Percentiles rank a stretch among this genome's conserved stretches.
These are phyloP conservation scores for Fusarium sp. DNA, from an alignment of 2,329 filamentous ascomycete species.

Conservation along the genomic window DNA sequence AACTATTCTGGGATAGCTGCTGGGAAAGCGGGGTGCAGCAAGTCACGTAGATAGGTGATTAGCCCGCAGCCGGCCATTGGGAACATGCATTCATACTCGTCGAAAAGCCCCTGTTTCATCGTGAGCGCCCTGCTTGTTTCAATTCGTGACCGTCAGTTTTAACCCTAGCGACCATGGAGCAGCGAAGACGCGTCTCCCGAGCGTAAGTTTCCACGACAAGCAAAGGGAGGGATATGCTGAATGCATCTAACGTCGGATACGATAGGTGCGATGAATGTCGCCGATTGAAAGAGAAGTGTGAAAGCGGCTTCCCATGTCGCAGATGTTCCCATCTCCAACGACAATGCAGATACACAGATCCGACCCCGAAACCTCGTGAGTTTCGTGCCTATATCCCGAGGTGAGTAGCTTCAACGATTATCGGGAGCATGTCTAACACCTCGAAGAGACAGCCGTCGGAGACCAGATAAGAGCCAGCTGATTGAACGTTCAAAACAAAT, in stretches of 20 bases:
- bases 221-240: neutral
- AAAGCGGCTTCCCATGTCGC: neutral
- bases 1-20: neutral
- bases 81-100: neutral
- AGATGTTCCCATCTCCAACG: neutral
- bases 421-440: neutral
- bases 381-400: slow-evolving; percentile 1
- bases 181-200: neutral
- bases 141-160: neutral
- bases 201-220: neutral
- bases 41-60: neutral
- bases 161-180: neutral
- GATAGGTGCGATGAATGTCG: slow-evolving; percentile 8
- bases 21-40: neutral
- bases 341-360: neutral
- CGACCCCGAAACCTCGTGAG: neutral
- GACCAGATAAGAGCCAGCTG: neutral
- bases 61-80: neutral
- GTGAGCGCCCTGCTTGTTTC: too few relatives aligned
- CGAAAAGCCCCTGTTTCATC: neutral
- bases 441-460: neutral
- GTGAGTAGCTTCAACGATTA: neutral
- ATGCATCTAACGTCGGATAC: neutral
- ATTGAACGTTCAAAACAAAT: neutral
- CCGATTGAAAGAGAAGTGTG: slow-evolving; percentile 2